Evolutionary conservation across 768 basidiomycete genomes (phyloP), one percentile per base, ranked within the genome.

Genomic region (Leucosporidium scottii): DNA sequence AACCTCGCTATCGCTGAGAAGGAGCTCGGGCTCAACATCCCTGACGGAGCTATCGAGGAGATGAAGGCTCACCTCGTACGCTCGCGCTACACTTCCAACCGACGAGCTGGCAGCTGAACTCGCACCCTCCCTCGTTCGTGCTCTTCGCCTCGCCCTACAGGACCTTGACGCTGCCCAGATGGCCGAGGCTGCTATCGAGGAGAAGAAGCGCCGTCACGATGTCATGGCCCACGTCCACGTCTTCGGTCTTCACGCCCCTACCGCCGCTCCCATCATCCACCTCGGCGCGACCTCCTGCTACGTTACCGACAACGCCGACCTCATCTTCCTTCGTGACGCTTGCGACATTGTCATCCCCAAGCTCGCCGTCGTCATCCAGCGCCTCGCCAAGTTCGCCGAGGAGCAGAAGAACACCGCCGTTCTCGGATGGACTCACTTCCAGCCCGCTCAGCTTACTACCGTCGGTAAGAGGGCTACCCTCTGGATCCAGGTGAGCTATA

Each of bases 171-270:
- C 85, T 17, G 85, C 87, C 58, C 96, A 99, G 80, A 94, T 98
- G 76, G 87, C 87, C 71, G 82, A 90, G 62, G 96, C 96, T 2
- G 93, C 92, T 0, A 81, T 84, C 64, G 96, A 99, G 78, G 96
- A 99, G 81, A 98, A 96, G 82, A 96, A 92, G 80, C 82, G 96
- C 30, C 84, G 96, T 18, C 96, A 99, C 80, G 96, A 99, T 79
- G 96, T 99, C 54, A 99, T 99, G 96, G 96, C 96, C 0, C 96
- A 99, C 76, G 96, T 99, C 54, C 92, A 98, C 80, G 96, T 93
- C 5, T 99, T 97, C 77, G 58, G 58, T 12, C 34, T 64, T 25
- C 66, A 74, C 48, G 64, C 62, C 39, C 71, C 75, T 21, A 67
- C 73, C 39, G 73, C 70, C 3, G 76, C 74, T 7, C 69, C 69